A percentile compares a stretch with the other conserved stretches of the same genome.
Conservation (phyloP, 2,329 filamentous ascomycete species). For the Aspergillus sp. region DNA sequence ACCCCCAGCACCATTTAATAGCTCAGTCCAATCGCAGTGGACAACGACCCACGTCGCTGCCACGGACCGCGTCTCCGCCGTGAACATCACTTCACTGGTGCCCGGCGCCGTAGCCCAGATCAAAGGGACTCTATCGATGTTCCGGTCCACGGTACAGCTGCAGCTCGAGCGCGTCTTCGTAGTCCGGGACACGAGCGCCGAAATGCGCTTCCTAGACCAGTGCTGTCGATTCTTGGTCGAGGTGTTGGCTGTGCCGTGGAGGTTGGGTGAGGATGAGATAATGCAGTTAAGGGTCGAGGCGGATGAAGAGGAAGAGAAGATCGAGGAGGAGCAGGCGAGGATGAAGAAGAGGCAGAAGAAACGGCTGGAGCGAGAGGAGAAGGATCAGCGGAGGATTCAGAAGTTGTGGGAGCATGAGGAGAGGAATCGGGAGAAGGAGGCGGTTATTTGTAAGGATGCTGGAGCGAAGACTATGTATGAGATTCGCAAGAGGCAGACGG, state of each 20-base stretch:
- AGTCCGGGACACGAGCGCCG: slow-evolving; percentile 54
- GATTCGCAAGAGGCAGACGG: slow-evolving; percentile 11
- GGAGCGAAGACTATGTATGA: slow-evolving; percentile 28
- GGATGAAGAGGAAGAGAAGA: slow-evolving; percentile 39
- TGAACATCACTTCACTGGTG: slow-evolving; percentile 48
- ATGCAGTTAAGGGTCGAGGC: slow-evolving; percentile 42
- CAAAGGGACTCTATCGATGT: slow-evolving; percentile 57
- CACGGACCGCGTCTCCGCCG: slow-evolving; percentile 31
- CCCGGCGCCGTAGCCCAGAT: slow-evolving; percentile 55
- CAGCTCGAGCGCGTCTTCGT: slow-evolving; percentile 53
- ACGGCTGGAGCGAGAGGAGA: slow-evolving; percentile 32
- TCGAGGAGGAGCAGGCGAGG: slow-evolving; percentile 36
- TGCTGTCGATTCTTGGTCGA: slow-evolving; percentile 50
- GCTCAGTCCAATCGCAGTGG: background rate
- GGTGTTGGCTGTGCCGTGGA: slow-evolving; percentile 56
- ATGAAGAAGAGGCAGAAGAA: slow-evolving; percentile 29
- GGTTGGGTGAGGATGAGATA: slow-evolving; percentile 45
- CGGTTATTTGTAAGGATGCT: slow-evolving; percentile 29
- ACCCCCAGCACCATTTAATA: background rate
- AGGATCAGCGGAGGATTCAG: slow-evolving; percentile 37
- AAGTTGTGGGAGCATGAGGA: slow-evolving; percentile 43
- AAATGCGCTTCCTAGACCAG: slow-evolving; percentile 55
- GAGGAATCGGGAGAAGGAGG: slow-evolving; percentile 36
- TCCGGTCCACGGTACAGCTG: slow-evolving; percentile 53
- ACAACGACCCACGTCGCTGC: slow-evolving; percentile 21